A percentile compares a stretch with the other conserved stretches of the same genome.
Evolutionary conservation across 352 stramenopile genomes (phyloP).

Genomic region (Porosira glacialis): DNA sequence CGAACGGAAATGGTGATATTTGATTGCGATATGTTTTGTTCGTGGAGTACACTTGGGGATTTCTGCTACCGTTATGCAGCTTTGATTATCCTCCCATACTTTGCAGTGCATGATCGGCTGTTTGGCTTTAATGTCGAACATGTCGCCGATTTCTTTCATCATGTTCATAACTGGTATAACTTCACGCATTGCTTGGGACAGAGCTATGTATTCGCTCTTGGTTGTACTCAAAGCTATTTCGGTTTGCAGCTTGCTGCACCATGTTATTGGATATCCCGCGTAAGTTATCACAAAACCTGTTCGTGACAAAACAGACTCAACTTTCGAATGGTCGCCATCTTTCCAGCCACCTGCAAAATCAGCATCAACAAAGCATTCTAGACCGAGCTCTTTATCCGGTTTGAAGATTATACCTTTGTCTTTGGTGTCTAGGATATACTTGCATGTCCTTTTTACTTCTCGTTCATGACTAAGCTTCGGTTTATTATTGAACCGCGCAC

Average conservation of each 20-base stretch:
- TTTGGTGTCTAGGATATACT: slow-evolving; percentile 42
- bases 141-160: not conserved
- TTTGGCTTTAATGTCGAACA: not conserved
- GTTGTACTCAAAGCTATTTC: slow-evolving; percentile 7
- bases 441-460: slow-evolving; percentile 30
- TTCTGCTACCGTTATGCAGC: slow-evolving; percentile 15
- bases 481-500: slow-evolving; percentile 33
- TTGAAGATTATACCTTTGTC: slow-evolving; percentile 44
- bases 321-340: not conserved
- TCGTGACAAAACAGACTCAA: not conserved
- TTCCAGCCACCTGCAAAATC: slow-evolving; percentile 41
- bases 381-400: slow-evolving; percentile 8
- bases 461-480: slow-evolving; percentile 34
- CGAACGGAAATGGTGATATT: not conserved
- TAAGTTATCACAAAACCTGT: slow-evolving; percentile 11
- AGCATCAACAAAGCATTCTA: slow-evolving; percentile 46
- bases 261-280: slow-evolving; percentile 5
- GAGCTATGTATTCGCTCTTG: slow-evolving; percentile 1
- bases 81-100: slow-evolving; percentile 11
- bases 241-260: slow-evolving; percentile 17
- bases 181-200: not conserved
- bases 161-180: not conserved
- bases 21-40: slow-evolving; percentile 37
- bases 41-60: slow-evolving; percentile 26
- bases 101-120: slow-evolving; percentile 5